Evolutionary conservation across 2,329 filamentous ascomycete species (phyloP), one percentile per base, ranked within the genome.

Genomic region (Trichoderma semiorbis): DNA sequence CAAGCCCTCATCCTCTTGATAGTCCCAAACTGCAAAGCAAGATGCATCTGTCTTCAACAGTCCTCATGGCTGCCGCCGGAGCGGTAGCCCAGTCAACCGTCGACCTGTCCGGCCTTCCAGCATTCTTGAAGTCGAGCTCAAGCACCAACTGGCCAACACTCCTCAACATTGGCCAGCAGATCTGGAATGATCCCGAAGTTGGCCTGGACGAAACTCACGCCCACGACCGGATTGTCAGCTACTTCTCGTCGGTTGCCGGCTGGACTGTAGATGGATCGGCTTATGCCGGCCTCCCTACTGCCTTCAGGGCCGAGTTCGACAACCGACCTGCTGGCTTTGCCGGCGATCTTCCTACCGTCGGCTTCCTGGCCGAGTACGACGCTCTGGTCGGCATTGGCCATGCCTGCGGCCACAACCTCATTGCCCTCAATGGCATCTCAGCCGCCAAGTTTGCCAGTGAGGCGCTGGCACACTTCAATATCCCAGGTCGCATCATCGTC

Each of bases 371-470:
- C 18, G 74, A 75, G 68, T 75, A 73, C n/a, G 74, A 75, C 39
- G 74, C 74, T 18, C 53, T 75, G 30, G 69, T 64, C 0, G 70
- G 57, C 3, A 66, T 75, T 11, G 73, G 74, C 30, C 73, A 75
- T 70, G 74, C 74, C 3, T 74, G 74, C 21, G 74, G 73, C 8
- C 74, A 75, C 30, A 74, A 75, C 36, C 71, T 72, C 53, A 75
- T 75, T 26, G 73, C 69, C 7, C 53, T 73, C 14, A 74, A 75
- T 21, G 74, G 69, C 55, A 75, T 75, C 12, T 32, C 68, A 6
- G 70, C 69, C 7, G 74, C 74, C 7, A 73, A 60, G 7, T 61
- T 74, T 18, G 50, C 70, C 21, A 71, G 71, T 24, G 36, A 72
- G 53, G 73, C 74, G 1, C 61, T 75, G 30, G 61, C 66, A 28